Evolutionary conservation across 2,329 filamentous ascomycete genomes (phyloP).

Genomic region (Atkinsonella texensis): DNA sequence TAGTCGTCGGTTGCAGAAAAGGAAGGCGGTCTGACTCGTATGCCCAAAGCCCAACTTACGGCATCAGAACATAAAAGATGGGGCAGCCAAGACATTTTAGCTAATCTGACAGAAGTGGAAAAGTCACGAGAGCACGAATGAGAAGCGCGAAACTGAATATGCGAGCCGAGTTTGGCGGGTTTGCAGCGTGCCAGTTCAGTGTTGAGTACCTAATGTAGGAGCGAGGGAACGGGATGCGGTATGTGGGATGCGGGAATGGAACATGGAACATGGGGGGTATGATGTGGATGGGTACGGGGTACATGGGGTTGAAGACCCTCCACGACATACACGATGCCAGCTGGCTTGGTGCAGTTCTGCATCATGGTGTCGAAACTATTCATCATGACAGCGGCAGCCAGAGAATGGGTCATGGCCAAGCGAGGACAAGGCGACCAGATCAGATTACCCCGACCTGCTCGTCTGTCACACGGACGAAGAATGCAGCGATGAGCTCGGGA

Average conservation of each 20-base stretch:
- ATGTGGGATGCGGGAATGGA: not conserved
- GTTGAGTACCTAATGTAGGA: not conserved
- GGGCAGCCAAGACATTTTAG: not conserved
- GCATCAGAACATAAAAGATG: not conserved
- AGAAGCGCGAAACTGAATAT: not conserved
- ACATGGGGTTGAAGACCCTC: not conserved
- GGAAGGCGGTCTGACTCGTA: not conserved
- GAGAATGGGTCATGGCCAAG: not conserved
- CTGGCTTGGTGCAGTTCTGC: no score
- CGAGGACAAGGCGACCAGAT: not conserved
- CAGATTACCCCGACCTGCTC: not conserved
- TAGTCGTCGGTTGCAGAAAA: not conserved
- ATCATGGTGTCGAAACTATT: not conserved
- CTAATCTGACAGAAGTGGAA: not conserved
- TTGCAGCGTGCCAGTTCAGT: not conserved
- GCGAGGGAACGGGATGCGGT: not conserved
- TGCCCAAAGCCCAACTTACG: not conserved
- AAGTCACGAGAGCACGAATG: not conserved
- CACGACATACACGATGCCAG: no score
- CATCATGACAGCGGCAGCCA: not conserved
- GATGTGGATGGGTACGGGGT: no score
- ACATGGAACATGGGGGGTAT: no score
- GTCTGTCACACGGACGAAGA: not conserved
- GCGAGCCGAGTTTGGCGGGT: not conserved
- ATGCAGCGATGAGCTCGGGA: no score